Base-by-base conservation (phyloP, 805 yeast genomes). In the Dipodascopsis uninucleata region DNA sequence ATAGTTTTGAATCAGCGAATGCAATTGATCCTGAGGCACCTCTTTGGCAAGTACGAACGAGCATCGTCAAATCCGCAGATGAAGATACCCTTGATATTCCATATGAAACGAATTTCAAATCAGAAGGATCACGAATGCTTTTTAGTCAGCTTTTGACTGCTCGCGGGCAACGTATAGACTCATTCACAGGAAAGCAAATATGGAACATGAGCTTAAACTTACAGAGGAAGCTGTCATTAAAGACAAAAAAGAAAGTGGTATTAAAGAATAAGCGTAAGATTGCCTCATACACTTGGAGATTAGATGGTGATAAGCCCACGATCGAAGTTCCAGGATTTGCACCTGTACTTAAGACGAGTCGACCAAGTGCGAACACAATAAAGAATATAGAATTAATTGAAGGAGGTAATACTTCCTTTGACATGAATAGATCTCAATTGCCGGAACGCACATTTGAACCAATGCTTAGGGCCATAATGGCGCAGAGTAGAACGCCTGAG, bases 401-500 rank as follows among this genome's bases (percentile, higher is more conserved):
- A 16, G 38, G 38, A 9, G 16, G 22, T 12, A 18, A 34, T 17
- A 18, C 38, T 5, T 34, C 38, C 10, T 18, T 28, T 4, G 38
- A 34, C 14, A 17, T 34, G 14, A 34, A 34, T 20, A 26, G 38
- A 20, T 26, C 38, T 12, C 16, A 34, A 9, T 17, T 34, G 38
- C 22, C 22, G 24, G 38, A 34, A 28, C 25, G 25, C 14, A 20
- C 38, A 8, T 17, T 34, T 18, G 38, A 34, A 5, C 38, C 38
- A 5, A 20, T 34, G 10, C 16, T 34, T 17, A 8, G 38, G 24
- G 38, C 38, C 7, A 34, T 34, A 10, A 16, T 34, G 8, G 24
- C 17, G 38, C 38, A 12, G 25, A 34, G 4, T 34, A 34, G 22
- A 23, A 26, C 5, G 34, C n/a, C 8, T 20, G 24, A 22, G 21